Evolutionary conservation across 805 yeast species (phyloP).

Genomic region (Osmozyma mogii): DNA sequence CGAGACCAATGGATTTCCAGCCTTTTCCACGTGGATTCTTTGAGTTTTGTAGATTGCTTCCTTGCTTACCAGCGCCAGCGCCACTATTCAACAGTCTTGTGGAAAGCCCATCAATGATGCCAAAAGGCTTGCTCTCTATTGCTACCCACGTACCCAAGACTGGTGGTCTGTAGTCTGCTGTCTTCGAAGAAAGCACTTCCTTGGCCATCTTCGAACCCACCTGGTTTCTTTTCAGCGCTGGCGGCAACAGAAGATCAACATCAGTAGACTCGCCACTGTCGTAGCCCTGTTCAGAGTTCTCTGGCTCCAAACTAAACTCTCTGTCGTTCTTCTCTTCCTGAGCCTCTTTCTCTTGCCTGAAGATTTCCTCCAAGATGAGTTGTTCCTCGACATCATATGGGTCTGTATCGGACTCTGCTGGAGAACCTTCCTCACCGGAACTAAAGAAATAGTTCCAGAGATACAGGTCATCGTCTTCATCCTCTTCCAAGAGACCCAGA

Average conservation of each 20-base stretch:
- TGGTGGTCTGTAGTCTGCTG: conserved; percentile 84
- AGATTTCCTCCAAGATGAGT: conserved; percentile 15
- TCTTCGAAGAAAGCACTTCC: conserved; percentile 83
- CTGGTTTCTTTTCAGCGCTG: conserved; percentile 42
- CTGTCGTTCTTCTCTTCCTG: conserved; percentile 5
- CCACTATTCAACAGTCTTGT: conserved; percentile 75
- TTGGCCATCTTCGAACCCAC: conserved; percentile 77
- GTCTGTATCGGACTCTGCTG: conserved; percentile 21
- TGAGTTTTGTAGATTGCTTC: conserved; percentile 5
- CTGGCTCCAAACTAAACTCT: conserved; percentile 9
- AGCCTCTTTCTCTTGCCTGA: conserved; percentile 12
- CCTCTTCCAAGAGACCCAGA: conserved; percentile 20
- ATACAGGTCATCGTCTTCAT: conserved; percentile 61
- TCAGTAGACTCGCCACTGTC: conserved; percentile 89
- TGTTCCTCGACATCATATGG: conserved; percentile 16
- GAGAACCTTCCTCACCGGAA: too few relatives aligned
- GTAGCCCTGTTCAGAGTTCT: conserved; percentile 26
- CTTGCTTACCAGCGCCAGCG: neutral
- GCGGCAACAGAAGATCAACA: conserved; percentile 79
- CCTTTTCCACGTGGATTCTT: conserved; percentile 12
- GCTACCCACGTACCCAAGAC: conserved; percentile 89
- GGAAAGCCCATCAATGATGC: conserved; percentile 89
- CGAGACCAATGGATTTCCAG: conserved; percentile 16
- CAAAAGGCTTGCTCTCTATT: conserved; percentile 71
- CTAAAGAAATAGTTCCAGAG: conserved; percentile 69